Base-by-base conservation (phyloP, 2,329 filamentous ascomycete species). In the Penicillium sp. region DNA sequence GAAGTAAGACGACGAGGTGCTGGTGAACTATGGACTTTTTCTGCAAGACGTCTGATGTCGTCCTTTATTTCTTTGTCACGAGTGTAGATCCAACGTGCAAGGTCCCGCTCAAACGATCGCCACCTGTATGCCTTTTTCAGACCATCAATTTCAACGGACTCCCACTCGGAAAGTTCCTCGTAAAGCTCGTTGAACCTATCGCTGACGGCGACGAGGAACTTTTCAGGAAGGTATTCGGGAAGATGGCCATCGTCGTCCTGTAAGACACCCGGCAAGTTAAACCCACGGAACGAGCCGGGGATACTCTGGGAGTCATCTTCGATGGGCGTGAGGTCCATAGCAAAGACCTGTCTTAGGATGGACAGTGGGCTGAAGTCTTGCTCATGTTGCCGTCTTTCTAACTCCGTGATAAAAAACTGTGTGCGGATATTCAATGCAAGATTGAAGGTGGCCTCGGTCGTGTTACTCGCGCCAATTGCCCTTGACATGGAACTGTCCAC, bases 381-480 rank as follows among this genome's bases (percentile, higher is more conserved):
- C 5, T 70, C 63, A 29, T 70, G 55, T 31, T 71, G 60, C 8
- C 70, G 68, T 10, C 66, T 68, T 40, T 74, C 67, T 4, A 82
- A 65, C 6, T 73, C 67, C n/a, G 74, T 60, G 40, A 85, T 79
- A n/a, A 79, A 72, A 11, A 77, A 72, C 60, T 86, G 84, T 2
- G 82, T 85, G 2, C 83, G 78, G 23, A 86, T 73, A 7, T 82
- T 79, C 7, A 86, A 67, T 1, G 76, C 80, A 23, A 85, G 61
- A 4, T 77, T 65, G 54, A 84, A 80, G 0, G 80, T 82, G 19
- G 43, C 76, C 61, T 50, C 75, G 48, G 13, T 58, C 7, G 83
- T 60, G 2, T 56, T 60, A 60, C 78, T 82, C 6, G 73, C 68
- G 6, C 77, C 80, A 36, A 59, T 19, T 11, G 49, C 50, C 21